Evolutionary conservation across 371 early-diverging fungal genomes (phyloP).

Genomic region (Actinomucor elegans): DNA sequence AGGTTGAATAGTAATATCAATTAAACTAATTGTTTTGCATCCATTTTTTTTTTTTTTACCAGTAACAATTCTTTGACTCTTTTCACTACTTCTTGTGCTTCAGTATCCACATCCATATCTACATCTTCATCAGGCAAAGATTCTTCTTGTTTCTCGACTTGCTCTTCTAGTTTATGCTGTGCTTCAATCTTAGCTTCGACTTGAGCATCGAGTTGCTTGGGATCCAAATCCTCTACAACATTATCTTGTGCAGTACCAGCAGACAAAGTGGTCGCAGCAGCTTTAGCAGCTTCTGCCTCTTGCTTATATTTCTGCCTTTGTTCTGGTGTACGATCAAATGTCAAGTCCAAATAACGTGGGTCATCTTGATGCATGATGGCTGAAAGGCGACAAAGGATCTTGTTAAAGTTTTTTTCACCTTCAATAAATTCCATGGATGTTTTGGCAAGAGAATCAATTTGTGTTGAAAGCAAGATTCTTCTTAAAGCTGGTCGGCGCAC

Average conservation of each 20-base stretch:
- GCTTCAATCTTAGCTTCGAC: slow-evolving; percentile 6
- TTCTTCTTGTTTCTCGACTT: background rate
- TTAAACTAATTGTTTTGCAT: background rate
- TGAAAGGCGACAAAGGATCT: slow-evolving; percentile 46
- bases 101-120: slow-evolving; percentile 21
- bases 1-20: background rate
- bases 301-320: slow-evolving; percentile 28
- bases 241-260: background rate
- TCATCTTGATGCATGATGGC: slow-evolving; percentile 53
- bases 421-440: slow-evolving; percentile 58
- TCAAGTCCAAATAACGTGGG: slow-evolving; percentile 47
- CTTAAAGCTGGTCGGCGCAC: slow-evolving; percentile 45
- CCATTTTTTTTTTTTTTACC: too few relatives aligned
- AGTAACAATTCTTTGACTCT: slow-evolving; percentile 41
- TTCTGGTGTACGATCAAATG: slow-evolving; percentile 39
- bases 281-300: slow-evolving; percentile 21
- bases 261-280: slow-evolving; percentile 14
- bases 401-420: slow-evolving; percentile 50
- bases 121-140: slow-evolving; percentile 4
- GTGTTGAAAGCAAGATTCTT: slow-evolving; percentile 43
- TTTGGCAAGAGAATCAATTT: slow-evolving; percentile 42
- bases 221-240: slow-evolving; percentile 19
- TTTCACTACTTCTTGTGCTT: slow-evolving; percentile 38
- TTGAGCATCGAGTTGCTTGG: slow-evolving; percentile 11
- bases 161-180: slow-evolving; percentile 11